Base-by-base conservation (phyloP, 345 rosid genomes). In the Murraya paniculata region DNA sequence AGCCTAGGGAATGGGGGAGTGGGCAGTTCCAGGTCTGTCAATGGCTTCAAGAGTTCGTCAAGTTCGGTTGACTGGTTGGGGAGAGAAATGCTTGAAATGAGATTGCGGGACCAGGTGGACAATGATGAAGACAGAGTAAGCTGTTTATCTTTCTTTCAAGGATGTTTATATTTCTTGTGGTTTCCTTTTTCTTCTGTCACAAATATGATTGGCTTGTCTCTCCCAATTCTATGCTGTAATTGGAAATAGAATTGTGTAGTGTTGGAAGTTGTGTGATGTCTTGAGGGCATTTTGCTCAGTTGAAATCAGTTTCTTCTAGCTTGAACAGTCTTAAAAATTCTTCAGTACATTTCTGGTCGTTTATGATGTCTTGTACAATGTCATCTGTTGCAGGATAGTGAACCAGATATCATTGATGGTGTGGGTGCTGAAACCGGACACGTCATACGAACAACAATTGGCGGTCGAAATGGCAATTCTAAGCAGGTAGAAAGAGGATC, bases 31-130 rank as follows among this genome's bases (percentile, higher is more conserved):
- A 95, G 97, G 86, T 90, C 97, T 28, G 84, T 82, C 79, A 94
- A 93, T 88, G 98, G 89, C 64, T 88, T 87, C 79, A 95, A 92
- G 85, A 88, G 86, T 80, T 92, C 99, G 45, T 92, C 98, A n/a
- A 92, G 97, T 85, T 95, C 98, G 1, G 92, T 95, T 38, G 99
- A 95, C 80, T 93, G 97, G 98, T 89, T 95, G 77, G 95, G 96
- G 31, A 89, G 97, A 82, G 99, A 93, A 83, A 91, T 95, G 94
- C 93, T 87, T 55, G 98, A 92, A 81, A 95, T 94, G 91, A 91
- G 93, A 86, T 86, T 95, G 80, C 89, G 93, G 86, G 96, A 93
- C 83, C 92, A 85, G 85, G 87, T 81, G 82, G 96, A 91, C 82
- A 87, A 89, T 25, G 98, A 92, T 9, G 97, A 95, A 68, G 98